These are phyloP conservation scores for Aureobasidium zeae DNA, from an alignment of 2,329 filamentous ascomycete genomes.

Conservation along the genomic window DNA sequence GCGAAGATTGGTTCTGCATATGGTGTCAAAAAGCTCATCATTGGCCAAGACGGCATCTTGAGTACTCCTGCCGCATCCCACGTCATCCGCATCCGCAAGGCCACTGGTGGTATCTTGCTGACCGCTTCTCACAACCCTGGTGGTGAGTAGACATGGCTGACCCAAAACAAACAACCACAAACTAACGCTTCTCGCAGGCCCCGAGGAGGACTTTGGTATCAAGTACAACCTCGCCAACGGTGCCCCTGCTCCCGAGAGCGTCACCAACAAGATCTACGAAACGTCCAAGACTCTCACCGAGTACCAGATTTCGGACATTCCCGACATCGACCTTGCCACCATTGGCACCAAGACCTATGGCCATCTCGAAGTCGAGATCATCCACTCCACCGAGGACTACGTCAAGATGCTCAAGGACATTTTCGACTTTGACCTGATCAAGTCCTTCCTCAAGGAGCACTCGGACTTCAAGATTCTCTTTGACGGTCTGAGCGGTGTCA, in stretches of 20 bases:
- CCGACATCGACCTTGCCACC: slow-evolving; percentile 72
- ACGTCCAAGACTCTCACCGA: slow-evolving; percentile 79
- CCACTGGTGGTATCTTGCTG: slow-evolving; percentile 90
- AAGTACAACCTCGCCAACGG: slow-evolving; percentile 99
- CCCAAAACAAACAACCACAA: no score
- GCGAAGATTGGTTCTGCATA: slow-evolving; percentile 96
- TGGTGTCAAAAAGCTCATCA: slow-evolving; percentile 95
- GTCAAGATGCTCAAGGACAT: slow-evolving; percentile 94
- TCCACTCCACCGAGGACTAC: slow-evolving; percentile 90
- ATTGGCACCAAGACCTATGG: slow-evolving; percentile 81
- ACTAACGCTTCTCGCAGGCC: slow-evolving; percentile 47
- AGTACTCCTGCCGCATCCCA: slow-evolving; percentile 95
- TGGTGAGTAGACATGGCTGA: slow-evolving; percentile 58
- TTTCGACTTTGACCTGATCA: slow-evolving; percentile 95
- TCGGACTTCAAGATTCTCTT: slow-evolving; percentile 95
- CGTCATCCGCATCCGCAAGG: slow-evolving; percentile 86
- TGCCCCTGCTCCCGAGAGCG: slow-evolving; percentile 86
- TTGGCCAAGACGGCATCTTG: slow-evolving; percentile 92
- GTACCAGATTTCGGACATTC: slow-evolving; percentile 86
- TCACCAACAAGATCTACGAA: slow-evolving; percentile 97
- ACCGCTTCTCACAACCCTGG: slow-evolving; percentile 98
- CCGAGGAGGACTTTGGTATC: slow-evolving; percentile 94
- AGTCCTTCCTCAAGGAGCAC: slow-evolving; percentile 79
- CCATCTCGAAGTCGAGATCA: slow-evolving; percentile 81
- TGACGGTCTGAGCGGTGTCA: slow-evolving; percentile 88